Percentiles rank a stretch among this genome's conserved stretches.
Conservation (phyloP, 257 asterid species). For the Solanum clarkiae region DNA sequence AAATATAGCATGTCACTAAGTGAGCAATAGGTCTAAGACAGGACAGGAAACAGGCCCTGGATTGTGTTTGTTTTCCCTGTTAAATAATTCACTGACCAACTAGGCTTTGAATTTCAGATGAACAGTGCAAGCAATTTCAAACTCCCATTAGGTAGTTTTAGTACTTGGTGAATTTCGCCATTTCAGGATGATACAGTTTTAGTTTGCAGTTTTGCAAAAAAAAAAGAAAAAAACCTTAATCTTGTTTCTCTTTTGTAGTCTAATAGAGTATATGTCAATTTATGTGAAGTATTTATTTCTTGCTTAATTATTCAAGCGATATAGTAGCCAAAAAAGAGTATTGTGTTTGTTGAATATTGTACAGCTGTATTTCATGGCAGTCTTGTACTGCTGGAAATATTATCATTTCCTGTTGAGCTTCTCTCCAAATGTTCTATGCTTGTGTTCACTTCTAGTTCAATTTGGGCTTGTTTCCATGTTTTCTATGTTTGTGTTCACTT, state of each 20-base stretch:
- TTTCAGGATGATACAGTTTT: neutral
- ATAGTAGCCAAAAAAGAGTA: neutral
- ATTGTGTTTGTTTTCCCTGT: neutral
- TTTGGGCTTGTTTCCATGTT: neutral
- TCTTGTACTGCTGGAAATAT: neutral
- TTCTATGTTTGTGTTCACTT: neutral
- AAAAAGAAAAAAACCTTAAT: neutral
- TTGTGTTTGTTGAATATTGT: neutral
- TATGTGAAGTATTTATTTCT: neutral
- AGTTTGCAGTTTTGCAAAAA: neutral
- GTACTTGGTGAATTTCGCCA: neutral
- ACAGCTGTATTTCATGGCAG: neutral
- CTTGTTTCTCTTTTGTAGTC: neutral
- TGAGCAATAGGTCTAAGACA: neutral
- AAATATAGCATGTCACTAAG: constrained; percentile 56
- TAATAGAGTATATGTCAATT: neutral
- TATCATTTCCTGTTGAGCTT: neutral
- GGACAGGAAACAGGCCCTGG: neutral
- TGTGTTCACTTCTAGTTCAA: neutral
- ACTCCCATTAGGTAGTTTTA: neutral
- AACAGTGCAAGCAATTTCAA: neutral
- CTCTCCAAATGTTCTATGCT: neutral
- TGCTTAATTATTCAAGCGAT: neutral
- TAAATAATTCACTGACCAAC: neutral
- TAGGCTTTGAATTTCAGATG: neutral